phyloP scores from a whole-genome alignment of 1,284 basidiomycete species.

The Trametes versicolor region DNA sequence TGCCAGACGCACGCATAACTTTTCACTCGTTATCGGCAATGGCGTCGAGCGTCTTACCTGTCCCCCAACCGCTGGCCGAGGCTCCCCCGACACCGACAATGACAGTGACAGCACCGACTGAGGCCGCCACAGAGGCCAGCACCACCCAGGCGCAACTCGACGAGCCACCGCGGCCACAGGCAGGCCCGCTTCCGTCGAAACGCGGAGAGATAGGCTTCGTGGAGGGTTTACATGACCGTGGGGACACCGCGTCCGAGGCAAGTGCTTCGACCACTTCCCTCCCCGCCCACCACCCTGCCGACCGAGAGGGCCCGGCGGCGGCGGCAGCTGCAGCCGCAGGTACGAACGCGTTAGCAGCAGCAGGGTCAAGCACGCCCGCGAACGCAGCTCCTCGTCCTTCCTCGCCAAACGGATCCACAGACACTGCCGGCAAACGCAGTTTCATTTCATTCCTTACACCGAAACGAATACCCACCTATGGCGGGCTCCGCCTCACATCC shows the following conservation, averaged over 20 bases:
- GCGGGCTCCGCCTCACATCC: conserved; percentile 59
- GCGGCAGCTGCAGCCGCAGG: conserved; percentile 26
- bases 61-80: conserved; percentile 35
- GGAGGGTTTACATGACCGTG: conserved; percentile 51
- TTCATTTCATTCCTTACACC: conserved; percentile 53
- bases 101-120: conserved; percentile 20
- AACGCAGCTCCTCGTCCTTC: conserved; percentile 26
- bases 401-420: conserved; percentile 33
- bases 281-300: conserved; percentile 66
- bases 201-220: conserved; percentile 72
- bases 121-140: conserved; percentile 1
- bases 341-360: conserved; percentile 24
- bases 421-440: conserved; percentile 44
- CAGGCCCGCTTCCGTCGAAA: conserved; percentile 69
- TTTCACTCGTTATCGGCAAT: conserved; percentile 33
- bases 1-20: conserved; percentile 49
- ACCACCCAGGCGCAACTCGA: conserved; percentile 6
- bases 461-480: conserved; percentile 50
- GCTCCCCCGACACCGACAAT: conserved; percentile 33
- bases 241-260: conserved; percentile 29
- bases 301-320: conserved; percentile 49
- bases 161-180: conserved; percentile 52
- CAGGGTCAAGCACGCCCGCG: conserved; percentile 24
- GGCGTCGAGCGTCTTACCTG: conserved; percentile 34
- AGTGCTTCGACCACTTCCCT: conserved; percentile 34